Conservation (phyloP, 2,329 filamentous ascomycete species). For the Hypoxylon sp. region DNA sequence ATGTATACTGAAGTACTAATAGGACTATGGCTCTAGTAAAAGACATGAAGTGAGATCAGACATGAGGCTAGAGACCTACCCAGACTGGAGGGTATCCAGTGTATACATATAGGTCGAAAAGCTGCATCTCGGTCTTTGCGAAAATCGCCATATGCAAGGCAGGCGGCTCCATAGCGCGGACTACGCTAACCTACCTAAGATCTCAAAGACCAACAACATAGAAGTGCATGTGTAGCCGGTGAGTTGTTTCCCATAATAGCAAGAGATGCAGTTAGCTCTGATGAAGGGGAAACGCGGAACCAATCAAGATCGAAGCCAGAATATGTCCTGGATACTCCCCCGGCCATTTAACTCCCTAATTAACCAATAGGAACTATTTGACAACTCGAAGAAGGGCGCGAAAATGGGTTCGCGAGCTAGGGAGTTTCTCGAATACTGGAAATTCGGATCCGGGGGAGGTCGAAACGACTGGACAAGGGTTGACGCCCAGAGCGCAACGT, state of each 20-base stretch:
- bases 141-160: constrained; percentile 20
- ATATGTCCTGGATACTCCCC: constrained; percentile 9
- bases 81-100: constrained; percentile 13
- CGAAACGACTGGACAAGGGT: constrained; percentile 36
- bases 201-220: constrained; percentile 11
- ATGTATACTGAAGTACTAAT: constrained; percentile 9
- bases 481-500: constrained; percentile 31
- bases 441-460: constrained; percentile 23
- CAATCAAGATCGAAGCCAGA: constrained; percentile 22
- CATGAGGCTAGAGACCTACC: constrained; percentile 18
- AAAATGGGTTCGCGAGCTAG: constrained; percentile 20
- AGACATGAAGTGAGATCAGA: constrained; percentile 16
- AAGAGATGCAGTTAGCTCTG: constrained; percentile 17
- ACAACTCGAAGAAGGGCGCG: constrained; percentile 15
- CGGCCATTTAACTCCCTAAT: constrained; percentile 12
- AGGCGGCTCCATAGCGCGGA: constrained; percentile 24
- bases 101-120: constrained; percentile 26
- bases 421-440: constrained; percentile 19
- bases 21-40: constrained; percentile 2
- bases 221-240: constrained; percentile 28
- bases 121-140: constrained; percentile 23
- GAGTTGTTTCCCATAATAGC: constrained; percentile 36
- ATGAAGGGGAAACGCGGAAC: constrained; percentile 26
- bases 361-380: constrained; percentile 16
- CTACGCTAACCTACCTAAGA: constrained; percentile 4